Base-by-base conservation (phyloP, 257 asterid species). In the Jacaranda mimosifolia region DNA sequence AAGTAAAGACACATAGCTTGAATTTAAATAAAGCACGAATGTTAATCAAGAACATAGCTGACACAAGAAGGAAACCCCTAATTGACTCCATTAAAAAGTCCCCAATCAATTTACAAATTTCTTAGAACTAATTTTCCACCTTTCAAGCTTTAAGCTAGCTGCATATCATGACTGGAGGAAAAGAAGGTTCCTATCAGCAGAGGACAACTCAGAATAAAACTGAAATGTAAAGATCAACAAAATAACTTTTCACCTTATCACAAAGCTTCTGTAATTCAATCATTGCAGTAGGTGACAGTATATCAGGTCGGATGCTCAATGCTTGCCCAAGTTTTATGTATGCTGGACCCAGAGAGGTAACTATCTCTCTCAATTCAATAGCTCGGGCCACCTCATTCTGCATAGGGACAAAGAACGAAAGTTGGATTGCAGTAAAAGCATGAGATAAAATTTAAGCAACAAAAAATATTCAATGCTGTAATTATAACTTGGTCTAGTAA, bases 251-350 rank as follows among this genome's bases (percentile, higher is more conserved):
- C 82, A 96, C 99, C 97, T 96, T 96, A 86, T 96, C 99, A 85
- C 99, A 96, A 81, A 96, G 99, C 91, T 96, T 96, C 83, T 96
- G 99, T 74, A 96, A 90, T 78, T 96, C 99, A 83, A 66, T 73
- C 99, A 96, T 96, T 69, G 99, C 99, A 80, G 77, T 56, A 45
- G 99, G 99, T 15, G 99, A 96, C 73, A 96, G 81, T 80, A 96
- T 87, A 81, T 96, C 99, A 53, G 99, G 99, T 21, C 99, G 94
- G 68, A 96, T 96, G 87, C 99, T 96, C 85, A 96, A 83, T 70
- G 99, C 99, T 89, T 96, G 99, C 81, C 99, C 98, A 72, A 93
- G 97, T 87, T 96, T 96, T 79, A 96, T 96, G 80, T 96, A 96
- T 76, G 99, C 99, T 76, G 99, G 99, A 60, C 99, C 99, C 88